These are phyloP conservation scores for Skeletonema tropicum DNA, from an alignment of 108 stramenopile genomes.

Conservation along the genomic window DNA sequence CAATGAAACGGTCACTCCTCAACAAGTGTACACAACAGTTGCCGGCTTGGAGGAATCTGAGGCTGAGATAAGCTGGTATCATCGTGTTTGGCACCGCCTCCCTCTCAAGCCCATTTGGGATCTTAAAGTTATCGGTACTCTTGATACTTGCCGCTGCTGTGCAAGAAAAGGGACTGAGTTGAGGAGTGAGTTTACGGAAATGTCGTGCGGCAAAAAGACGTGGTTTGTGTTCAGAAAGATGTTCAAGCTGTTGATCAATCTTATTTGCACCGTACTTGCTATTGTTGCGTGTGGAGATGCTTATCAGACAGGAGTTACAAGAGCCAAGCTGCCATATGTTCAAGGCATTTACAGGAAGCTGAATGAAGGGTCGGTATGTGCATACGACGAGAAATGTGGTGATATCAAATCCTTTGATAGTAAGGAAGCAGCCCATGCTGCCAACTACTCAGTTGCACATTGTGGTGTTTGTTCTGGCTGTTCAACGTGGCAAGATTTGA, in stretches of 20 bases:
- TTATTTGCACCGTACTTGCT: not conserved
- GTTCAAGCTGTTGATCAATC: not conserved
- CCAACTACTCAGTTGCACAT: constrained; percentile 32
- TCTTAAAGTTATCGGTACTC: not conserved
- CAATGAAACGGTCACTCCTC: not conserved
- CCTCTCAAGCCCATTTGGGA: constrained; percentile 15
- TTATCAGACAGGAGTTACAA: not conserved
- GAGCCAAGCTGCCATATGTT: not conserved
- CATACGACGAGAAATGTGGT: not conserved
- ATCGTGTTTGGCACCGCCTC: constrained; percentile 10
- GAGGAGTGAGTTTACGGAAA: constrained; percentile 5
- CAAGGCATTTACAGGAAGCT: not conserved
- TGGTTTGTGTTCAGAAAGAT: constrained; percentile 9
- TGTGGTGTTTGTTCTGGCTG: constrained; percentile 39
- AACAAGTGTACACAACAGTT: constrained; percentile 7
- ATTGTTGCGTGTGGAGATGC: not conserved
- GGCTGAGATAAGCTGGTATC: constrained; percentile 6
- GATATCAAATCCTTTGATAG: constrained; percentile 24
- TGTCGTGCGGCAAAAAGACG: constrained; percentile 2
- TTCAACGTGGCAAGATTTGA: constrained; percentile 43
- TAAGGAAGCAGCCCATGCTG: constrained; percentile 4
- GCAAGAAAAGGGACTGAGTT: not conserved
- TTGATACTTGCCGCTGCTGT: constrained; percentile 6
- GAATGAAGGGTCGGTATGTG: not conserved
- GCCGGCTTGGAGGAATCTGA: not conserved